Conservation (phyloP, 805 yeast genomes). For the Cyberlindnera amylophila region DNA sequence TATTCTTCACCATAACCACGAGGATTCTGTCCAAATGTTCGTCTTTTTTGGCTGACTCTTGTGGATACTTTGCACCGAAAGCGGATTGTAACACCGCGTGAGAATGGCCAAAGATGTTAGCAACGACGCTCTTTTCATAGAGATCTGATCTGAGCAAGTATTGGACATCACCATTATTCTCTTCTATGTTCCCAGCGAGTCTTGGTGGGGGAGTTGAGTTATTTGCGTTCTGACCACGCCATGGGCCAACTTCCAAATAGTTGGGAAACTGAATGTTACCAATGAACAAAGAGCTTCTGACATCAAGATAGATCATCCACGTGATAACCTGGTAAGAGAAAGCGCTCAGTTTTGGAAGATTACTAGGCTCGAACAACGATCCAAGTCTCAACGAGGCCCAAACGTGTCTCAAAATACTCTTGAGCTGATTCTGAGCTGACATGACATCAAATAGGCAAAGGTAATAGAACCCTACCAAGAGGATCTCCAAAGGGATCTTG, state of each 20-base stretch:
- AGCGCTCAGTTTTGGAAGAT: background rate
- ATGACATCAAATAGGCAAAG: conserved; percentile 7
- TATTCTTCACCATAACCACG: conserved; percentile 10
- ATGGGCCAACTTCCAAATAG: conserved; percentile 3
- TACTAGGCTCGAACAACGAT: conserved; percentile 1
- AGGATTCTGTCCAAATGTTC: conserved; percentile 4
- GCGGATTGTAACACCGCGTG: background rate
- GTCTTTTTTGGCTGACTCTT: background rate
- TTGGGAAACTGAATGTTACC: conserved; percentile 11
- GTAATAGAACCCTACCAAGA: conserved; percentile 7
- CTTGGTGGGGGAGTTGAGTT: background rate
- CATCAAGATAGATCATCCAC: conserved; percentile 10
- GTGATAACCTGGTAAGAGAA: conserved; percentile 7
- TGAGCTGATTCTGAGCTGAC: conserved; percentile 6
- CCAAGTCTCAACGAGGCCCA: conserved; percentile 8
- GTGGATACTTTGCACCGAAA: conserved; percentile 7
- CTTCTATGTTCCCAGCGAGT: background rate
- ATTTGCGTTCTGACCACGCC: background rate
- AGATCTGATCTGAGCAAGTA: conserved; percentile 6
- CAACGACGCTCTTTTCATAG: conserved; percentile 8
- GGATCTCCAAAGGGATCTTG: conserved; percentile 5
- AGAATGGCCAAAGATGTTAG: conserved; percentile 4
- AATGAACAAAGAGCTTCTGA: conserved; percentile 7
- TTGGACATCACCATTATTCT: conserved; percentile 4
- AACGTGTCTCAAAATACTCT: conserved; percentile 8